Evolutionary conservation across 345 rosid genomes (phyloP), one percentile per base, ranked within the genome.

Genomic region (Dovyalis caffra): DNA sequence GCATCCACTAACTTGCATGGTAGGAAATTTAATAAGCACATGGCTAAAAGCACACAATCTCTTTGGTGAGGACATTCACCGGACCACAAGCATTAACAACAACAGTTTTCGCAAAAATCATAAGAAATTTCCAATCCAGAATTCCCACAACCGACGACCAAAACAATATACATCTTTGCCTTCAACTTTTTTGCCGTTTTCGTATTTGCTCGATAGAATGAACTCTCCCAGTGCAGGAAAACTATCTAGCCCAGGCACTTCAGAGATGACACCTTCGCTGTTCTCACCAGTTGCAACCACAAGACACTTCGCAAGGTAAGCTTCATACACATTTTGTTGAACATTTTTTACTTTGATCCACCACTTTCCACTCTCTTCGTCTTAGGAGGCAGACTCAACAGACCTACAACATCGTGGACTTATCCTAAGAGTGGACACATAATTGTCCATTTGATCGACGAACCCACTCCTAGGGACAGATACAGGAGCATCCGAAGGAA

Each of bases 221-320:
- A 10, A 28, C 21, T 20, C 35, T 15, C 84, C 81, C 15, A n/a
- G n/a, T n/a, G n/a, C n/a, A n/a, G 1, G 21, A 64, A 81, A 81
- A 9, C 60, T 67, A 12, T 61, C 64, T 12, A 81, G n/a, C 4
- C 84, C 84, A 2, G 31, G 34, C 7, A 81, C 10, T 1, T 66
- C 34, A 1, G 84, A 81, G 2, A 74, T 62, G 16, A 40, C 16
- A 1, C 66, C 81, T 20, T 77, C 56, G 16, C 73, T 64, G 34
- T 77, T 78, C 56, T 81, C 84, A 8, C 84, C 84, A 3, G 79
- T 77, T 0, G 84, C 84, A 2, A 78, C 79, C 4, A 81, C 76
- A 1, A 81, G 63, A 49, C 47, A 70, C 38, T 51, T 78, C 3
- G 76, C 49, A 29, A 9, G 2, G 37, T 81, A 81, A 14, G 40